These are phyloP conservation scores for Sporothrix euskadiensis DNA, from an alignment of 2,329 filamentous ascomycete species.

Conservation along the genomic window DNA sequence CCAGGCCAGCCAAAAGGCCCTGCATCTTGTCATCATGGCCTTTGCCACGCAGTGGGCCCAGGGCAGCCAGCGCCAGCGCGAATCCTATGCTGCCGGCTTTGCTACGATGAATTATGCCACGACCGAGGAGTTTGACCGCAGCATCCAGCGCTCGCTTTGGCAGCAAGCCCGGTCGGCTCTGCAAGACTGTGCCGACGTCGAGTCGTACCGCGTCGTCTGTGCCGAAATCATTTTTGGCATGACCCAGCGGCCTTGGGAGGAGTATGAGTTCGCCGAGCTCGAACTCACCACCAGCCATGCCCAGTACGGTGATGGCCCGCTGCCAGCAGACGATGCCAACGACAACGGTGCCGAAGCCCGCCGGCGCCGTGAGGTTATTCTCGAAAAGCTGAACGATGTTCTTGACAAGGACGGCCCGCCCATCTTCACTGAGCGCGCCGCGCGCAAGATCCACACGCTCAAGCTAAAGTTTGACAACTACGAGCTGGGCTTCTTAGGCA, in stretches of 20 bases:
- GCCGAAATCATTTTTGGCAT: constrained; percentile 45
- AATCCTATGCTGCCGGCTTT: constrained; percentile 31
- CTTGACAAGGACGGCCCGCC: constrained; percentile 39
- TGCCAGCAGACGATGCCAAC: not conserved
- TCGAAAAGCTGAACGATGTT: constrained; percentile 30
- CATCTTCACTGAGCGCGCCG: constrained; percentile 43
- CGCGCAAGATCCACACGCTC: constrained; percentile 44
- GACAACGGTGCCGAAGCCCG: not conserved
- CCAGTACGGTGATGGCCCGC: constrained; percentile 15
- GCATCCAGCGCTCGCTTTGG: constrained; percentile 43
- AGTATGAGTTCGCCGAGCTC: constrained; percentile 30
- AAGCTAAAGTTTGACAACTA: constrained; percentile 41
- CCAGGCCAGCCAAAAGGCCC: constrained; percentile 46
- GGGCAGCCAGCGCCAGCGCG: constrained; percentile 37
- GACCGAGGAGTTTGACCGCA: constrained; percentile 43
- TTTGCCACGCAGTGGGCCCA: constrained; percentile 56
- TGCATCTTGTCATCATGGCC: constrained; percentile 53
- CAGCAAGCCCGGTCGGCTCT: constrained; percentile 43
- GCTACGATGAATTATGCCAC: constrained; percentile 27
- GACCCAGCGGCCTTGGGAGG: constrained; percentile 40
- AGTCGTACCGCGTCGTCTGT: constrained; percentile 43
- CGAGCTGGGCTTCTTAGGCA: constrained; percentile 25
- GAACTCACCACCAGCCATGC: constrained; percentile 16
- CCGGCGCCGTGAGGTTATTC: constrained; percentile 23
- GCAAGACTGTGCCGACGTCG: constrained; percentile 41